Base-by-base conservation (phyloP, 1,284 basidiomycete species). In the Takashimella koratensis region DNA sequence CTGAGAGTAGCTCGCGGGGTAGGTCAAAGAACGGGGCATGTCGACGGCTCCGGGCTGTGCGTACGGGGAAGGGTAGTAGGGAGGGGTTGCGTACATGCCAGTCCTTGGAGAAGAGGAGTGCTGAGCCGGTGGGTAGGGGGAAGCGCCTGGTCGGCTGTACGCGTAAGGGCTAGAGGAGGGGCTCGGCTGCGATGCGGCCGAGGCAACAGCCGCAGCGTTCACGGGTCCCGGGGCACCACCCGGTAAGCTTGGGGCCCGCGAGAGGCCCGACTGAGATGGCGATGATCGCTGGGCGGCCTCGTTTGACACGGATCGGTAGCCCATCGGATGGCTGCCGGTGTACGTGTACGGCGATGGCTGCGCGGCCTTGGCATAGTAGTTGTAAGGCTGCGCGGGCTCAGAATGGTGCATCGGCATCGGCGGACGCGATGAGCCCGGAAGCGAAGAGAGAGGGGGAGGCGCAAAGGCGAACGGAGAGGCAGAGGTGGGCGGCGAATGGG, bases 391-490 rank as follows among this genome's bases (percentile, higher is more conserved):
- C 16, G 58, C 43, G 6, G 63, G 67, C 20, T 71, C 68, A n/a
- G 66, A 66, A 26, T 65, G 63, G 47, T 71, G 65, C 42, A 66
- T 54, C 12, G 60, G 52, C 20, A 66, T 43, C 8, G 50, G 51
- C 4, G 63, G 63, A 21, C 67, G 65, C 8, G 64, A 59, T 4
- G 63, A 56, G 19, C 58, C 53, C 16, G 59, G 48, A 5, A 45
- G 49, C 5, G 60, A 60, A 0, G 63, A 68, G 12, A 71, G 64
- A 5, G 71, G 68, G 13, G 71, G 70, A 20, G 71, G 70, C 5
- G 66, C 68, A 54, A 72, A 73, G 10, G 71, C 70, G 42, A 73
- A 72, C 16, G 71, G 71, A 16, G 68, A 71, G 6, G 70, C 63
- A 1, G 68, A 65, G 3, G 61, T 45, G 23, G 69, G 62, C 5